Evolutionary conservation across 306 rosid species (phyloP).

Genomic region (Medicago ruthenica): DNA sequence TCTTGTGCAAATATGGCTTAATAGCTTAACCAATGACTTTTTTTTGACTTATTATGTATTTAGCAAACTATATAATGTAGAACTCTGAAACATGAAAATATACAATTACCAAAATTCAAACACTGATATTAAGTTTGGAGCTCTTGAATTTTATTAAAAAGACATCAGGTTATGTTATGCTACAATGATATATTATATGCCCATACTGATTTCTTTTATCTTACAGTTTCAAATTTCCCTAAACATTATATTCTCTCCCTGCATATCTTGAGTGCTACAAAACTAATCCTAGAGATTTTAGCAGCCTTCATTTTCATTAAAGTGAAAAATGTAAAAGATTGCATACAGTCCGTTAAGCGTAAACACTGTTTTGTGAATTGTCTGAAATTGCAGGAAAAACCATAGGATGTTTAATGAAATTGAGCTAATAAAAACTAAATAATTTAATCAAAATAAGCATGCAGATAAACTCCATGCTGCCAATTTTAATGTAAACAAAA

Average conservation of each 20-base stretch:
- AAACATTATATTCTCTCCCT: conserved; percentile 1
- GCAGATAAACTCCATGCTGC: neutral
- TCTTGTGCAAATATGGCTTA: conserved; percentile 22
- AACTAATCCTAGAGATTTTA: conserved; percentile 28
- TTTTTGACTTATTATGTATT: conserved; percentile 25
- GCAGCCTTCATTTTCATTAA: conserved; percentile 22
- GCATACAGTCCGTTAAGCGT: conserved; percentile 1
- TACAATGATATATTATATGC: neutral
- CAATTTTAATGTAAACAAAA: conserved; percentile 12
- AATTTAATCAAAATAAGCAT: conserved; percentile 5
- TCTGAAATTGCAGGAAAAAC: conserved; percentile 6
- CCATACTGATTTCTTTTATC: neutral
- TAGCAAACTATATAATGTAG: conserved; percentile 19
- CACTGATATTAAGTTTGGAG: conserved; percentile 10
- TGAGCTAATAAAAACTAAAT: conserved; percentile 10
- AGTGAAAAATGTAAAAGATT: conserved; percentile 25
- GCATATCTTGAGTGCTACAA: neutral
- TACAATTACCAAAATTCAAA: conserved; percentile 29
- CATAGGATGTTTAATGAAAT: conserved; percentile 16
- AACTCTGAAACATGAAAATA: conserved; percentile 19
- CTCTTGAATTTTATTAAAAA: conserved; percentile 19
- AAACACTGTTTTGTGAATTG: conserved; percentile 22
- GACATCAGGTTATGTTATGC: neutral
- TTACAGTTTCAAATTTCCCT: conserved; percentile 9
- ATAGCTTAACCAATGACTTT: conserved; percentile 20